Conservation (phyloP, 768 basidiomycete genomes). For the Mycena chlorophos region DNA sequence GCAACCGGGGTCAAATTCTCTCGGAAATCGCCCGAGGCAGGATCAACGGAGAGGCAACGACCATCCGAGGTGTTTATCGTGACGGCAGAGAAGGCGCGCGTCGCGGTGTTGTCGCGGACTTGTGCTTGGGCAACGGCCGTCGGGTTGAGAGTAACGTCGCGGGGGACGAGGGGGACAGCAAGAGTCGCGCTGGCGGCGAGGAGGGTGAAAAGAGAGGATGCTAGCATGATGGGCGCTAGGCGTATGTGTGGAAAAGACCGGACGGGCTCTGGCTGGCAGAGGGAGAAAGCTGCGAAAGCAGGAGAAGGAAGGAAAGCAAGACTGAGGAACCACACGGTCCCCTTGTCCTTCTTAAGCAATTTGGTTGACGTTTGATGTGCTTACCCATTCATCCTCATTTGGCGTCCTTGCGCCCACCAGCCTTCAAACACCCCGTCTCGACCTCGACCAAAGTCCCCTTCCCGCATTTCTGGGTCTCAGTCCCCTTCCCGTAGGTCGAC, state of each 20-base stretch:
- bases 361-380: too few species aligned
- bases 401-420: too few species aligned
- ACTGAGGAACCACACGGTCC: background rate
- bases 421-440: too few species aligned
- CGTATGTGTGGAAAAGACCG: conserved; percentile 11
- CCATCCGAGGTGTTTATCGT: conserved; percentile 26
- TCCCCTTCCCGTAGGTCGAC: too few species aligned
- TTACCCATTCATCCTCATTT: too few species aligned
- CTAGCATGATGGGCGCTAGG: conserved; percentile 16
- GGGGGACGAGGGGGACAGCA: conserved; percentile 16
- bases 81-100: conserved; percentile 24
- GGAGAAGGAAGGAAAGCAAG: background rate
- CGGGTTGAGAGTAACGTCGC: conserved; percentile 17
- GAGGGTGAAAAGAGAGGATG: conserved; percentile 21
- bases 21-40: conserved; percentile 26
- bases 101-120: conserved; percentile 21
- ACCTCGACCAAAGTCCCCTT: too few species aligned
- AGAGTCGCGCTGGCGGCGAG: conserved; percentile 20
- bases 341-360: too few species aligned
- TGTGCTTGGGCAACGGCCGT: conserved; percentile 23
- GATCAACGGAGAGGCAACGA: conserved; percentile 26
- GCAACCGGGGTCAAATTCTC: conserved; percentile 25
- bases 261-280: conserved; percentile 23
- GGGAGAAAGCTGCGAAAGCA: background rate
- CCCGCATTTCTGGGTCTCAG: too few species aligned